These are phyloP conservation scores for Pleurozium schreberi DNA, from an alignment of 225 moss, liverwort and hornwort genomes.

Conservation along the genomic window DNA sequence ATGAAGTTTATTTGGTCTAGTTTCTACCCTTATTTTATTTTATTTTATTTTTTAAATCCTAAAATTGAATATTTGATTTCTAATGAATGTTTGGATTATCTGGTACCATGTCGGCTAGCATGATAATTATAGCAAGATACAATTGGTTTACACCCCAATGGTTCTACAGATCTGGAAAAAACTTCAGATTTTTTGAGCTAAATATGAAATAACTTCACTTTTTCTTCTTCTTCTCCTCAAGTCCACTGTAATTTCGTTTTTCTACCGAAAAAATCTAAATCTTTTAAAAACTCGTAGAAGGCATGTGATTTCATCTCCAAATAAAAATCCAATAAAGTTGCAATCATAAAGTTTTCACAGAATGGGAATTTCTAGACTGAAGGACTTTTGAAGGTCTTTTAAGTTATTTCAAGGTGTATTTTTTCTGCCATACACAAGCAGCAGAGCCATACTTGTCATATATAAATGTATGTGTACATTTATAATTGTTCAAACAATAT, in stretches of 20 bases:
- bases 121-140: neutral
- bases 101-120: neutral
- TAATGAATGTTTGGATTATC: neutral
- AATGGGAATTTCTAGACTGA: neutral
- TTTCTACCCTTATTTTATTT: neutral
- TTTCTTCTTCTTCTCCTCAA: neutral
- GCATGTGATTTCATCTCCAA: neutral
- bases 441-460: neutral
- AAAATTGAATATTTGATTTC: neutral
- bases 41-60: too few relatives aligned
- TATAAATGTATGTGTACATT: neutral
- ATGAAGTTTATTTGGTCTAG: neutral
- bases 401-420: neutral
- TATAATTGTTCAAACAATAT: neutral
- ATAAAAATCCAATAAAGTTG: neutral
- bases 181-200: fast-evolving
- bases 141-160: neutral
- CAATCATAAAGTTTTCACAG: neutral
- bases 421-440: neutral
- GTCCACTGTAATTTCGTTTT: neutral
- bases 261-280: neutral
- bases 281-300: too few relatives aligned
- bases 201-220: too few relatives aligned
- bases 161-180: neutral
- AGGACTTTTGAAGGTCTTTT: neutral